A percentile compares a stretch with the other conserved stretches of the same genome.
These are phyloP conservation scores for Larix kaempferi DNA, from an alignment of 75 land plant species.

Conservation along the genomic window DNA sequence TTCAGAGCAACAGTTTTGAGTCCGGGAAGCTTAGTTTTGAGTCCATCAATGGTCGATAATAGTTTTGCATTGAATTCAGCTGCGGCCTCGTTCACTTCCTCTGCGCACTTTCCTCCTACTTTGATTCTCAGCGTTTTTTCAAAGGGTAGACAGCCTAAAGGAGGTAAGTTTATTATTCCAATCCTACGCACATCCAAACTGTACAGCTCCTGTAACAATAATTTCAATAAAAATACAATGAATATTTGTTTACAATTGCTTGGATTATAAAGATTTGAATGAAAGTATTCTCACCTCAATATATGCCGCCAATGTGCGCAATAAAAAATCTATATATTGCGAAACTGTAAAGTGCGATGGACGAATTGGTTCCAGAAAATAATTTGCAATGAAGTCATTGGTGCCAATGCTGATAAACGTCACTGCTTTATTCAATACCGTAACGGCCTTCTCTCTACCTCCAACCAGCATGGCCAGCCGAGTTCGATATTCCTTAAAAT, in stretches of 20 bases:
- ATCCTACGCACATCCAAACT: neutral
- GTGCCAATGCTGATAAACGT: constrained; percentile 14
- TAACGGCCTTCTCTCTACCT: neutral
- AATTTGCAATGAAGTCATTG: constrained; percentile 28
- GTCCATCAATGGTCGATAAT: neutral
- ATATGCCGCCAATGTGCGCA: neutral
- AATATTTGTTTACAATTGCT: no score
- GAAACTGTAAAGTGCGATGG: constrained; percentile 11
- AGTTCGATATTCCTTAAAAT: constrained; percentile 18
- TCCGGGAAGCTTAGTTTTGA: neutral
- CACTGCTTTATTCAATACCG: neutral
- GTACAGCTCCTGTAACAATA: neutral
- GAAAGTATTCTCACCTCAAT: neutral
- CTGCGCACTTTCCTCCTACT: neutral
- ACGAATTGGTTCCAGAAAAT: constrained; percentile 5
- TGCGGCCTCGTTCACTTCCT: neutral
- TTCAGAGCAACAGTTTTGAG: neutral
- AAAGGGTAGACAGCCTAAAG: constrained; percentile 6
- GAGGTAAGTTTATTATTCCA: constrained; percentile 1
- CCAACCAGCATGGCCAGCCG: neutral
- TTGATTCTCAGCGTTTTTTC: neutral
- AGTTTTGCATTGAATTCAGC: neutral
- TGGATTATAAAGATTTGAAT: neutral
- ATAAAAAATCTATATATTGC: constrained; percentile 5
- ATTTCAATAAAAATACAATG: no score